These are phyloP conservation scores for Daucus carota DNA, from an alignment of 129 eudicot genomes.

Conservation along the genomic window DH1_v3.0 NC_030382.2:55149501-55150000, in stretches of 20 bases:
- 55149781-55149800: not conserved
- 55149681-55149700: not conserved
- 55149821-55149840: not conserved
- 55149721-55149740: not conserved
- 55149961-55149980: not conserved
- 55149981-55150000: not conserved
- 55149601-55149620: not conserved
- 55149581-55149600: not conserved
- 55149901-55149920: not conserved
- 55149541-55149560: not conserved
- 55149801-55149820: not conserved
- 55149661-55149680: not conserved
- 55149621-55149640: not conserved
- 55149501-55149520: slow-evolving; percentile 2
- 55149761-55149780: not conserved
- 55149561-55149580: not conserved
- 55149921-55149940: not conserved
- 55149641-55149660: not conserved
- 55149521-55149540: not conserved
- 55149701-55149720: not conserved
- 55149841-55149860: not conserved
- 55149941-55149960: not conserved
- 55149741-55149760: slow-evolving; percentile 5
- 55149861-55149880: not conserved
- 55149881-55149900: too few species aligned